Evolutionary conservation across 1,284 basidiomycete species (phyloP), one percentile per base, ranked within the genome.

Genomic region (Garcileccinum viscosum): DNA sequence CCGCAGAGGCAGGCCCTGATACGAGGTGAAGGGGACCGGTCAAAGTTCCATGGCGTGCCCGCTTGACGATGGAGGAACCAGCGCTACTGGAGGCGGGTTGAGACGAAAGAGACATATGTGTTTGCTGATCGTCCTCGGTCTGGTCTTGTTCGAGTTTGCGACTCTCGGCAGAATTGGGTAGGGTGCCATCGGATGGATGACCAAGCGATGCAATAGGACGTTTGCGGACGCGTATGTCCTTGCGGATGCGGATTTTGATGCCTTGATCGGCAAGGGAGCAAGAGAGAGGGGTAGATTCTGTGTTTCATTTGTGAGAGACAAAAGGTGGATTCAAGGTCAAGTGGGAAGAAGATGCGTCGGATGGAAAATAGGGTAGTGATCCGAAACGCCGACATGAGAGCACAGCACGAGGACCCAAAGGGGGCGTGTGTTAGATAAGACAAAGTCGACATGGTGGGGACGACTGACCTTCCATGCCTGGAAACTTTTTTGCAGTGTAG

Each of bases 401-500:
- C 27, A 61, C 44, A 65, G 47, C 67, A 67, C 65, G 65, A 75
- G 67, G 66, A 74, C 47, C 58, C 12, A 64, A 70, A 33, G 66
- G 53, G 11, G 62, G 66, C 63, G 2, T 17, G 22, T 60, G 67
- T 74, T 42, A 79, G 78, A 70, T 69, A 76, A 79, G 77, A 73
- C 70, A 70, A 66, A 32, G 47, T 32, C 9, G 19, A 17, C 5
- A 27, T 14, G 30, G 14, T 11, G 12, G 38, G 32, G 19, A 50
- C 37, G 17, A 81, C 89, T 56, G 71, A 94, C 94, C 91, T 85
- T 95, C 93, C 92, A 96, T 96, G 30, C 95, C 95, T 0, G 95
- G 95, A 79, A 97, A 97, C 81, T 96, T 95, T 85, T 97, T 97
- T 5, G 95, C 94, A 0, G 95, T 95, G 79, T 95, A 97, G 35